Evolutionary conservation across 1,139 yeast genomes (phyloP), one percentile per base, ranked within the genome.

Genomic region (Eremothecium coryli): DNA sequence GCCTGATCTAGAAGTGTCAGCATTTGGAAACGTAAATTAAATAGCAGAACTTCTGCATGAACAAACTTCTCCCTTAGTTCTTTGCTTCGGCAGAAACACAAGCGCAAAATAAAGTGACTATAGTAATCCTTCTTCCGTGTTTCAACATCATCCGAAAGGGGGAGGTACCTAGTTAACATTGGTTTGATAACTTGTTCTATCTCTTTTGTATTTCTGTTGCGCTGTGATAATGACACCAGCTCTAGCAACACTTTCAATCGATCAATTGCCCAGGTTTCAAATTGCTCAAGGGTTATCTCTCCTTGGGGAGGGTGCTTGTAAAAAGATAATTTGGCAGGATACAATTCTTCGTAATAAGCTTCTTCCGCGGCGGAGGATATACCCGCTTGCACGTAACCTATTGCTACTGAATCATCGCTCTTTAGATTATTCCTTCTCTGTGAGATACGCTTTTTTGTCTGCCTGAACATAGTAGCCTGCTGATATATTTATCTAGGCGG

Each of bases 211-310:
- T 71, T 60, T 50, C 77, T 76, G 42, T 79, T 76, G 43, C 93
- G 68, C 23, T 81, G 75, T 32, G 69, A 56, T 45, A 81, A 74
- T 5, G 86, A 72, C 51, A 88, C 96, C 33, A 90, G 78, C 54
- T 86, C 95, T 39, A 85, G 72, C 40, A 93, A 67, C 7, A 90
- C 74, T 51, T 79, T 76, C 44, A 90, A 68, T 42, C 99, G 66
- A 52, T 90, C 97, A 33, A 90, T 81, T 6, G 97, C 97, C 96
- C 96, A 90, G 12, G 69, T 68, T 59, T 90, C 98, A 57, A 90
- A 93, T 53, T 90, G 82, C 45, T 88, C 96, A 24, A 90, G 57
- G 0, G 96, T 85, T 50, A 90, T 76, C 58, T 90, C 97, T 23
- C 78, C 76, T 23, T 68, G 59, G 1, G 97, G 97, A 5, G 95